Base-by-base conservation (phyloP, 2,329 filamentous ascomycete species). In the Camptophora hylomeconis region DNA sequence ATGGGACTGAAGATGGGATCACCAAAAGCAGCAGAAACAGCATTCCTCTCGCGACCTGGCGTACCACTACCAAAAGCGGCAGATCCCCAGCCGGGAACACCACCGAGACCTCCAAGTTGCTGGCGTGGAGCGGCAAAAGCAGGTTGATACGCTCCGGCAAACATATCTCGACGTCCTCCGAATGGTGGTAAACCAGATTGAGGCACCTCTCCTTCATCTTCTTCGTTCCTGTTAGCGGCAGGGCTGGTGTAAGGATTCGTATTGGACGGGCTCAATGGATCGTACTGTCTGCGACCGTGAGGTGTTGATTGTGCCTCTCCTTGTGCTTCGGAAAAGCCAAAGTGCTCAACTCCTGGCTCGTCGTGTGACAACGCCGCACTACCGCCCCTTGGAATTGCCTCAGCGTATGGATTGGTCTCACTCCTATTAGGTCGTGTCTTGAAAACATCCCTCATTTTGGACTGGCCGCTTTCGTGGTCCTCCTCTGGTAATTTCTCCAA, bases 241-340 rank as follows among this genome's bases (percentile, higher is more conserved):
- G 89, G 89, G 51, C 87, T 95, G 40, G 86, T 81, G 50, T 89
- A 98, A 2, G 89, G 89, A 49, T 98, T 98, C 3, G 89, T 95
- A 47, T 92, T 82, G 0, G 86, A 89, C 7, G 89, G 89, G 50
- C 87, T 95, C 48, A 82, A 71, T 1, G 80, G 78, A 34, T 83
- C 80, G 40, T 75, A 64, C 28, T 60, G 56, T 26, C 57, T 53
- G 29, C 60, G 51, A 28, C 57, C 60, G 15, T 62, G 57, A 7
- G 67, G 66, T 10, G 64, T 66, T 23, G 68, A 64, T 38, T 72
- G 65, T 53, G 66, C 54, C 26, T 65, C 61, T 31, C 72, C 67
- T 20, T 72, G 48, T 61, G 65, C 64, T 42, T 69, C 66, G 23
- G 65, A 66, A 41, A 75, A 69, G 3, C 68, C 69, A 36, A 63